Evolutionary conservation across 495 filamentous ascomycete genomes (phyloP).

Genomic region (Penicillium coffeae): DNA sequence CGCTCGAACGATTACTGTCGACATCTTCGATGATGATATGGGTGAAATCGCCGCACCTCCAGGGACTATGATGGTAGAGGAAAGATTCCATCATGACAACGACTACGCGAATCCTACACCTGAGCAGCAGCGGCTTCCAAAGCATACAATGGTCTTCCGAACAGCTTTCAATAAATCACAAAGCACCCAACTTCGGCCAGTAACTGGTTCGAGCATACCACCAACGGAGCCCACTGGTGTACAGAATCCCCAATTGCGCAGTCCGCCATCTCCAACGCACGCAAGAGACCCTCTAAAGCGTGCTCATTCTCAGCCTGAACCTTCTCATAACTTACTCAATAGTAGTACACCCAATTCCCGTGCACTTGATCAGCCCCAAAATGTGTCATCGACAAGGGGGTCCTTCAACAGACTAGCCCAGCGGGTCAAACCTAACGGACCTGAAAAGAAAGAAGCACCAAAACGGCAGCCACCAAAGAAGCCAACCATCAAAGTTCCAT

Average conservation of each 20-base stretch:
- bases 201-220: conserved; percentile 1
- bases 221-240: conserved; percentile 1
- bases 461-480: conserved; percentile 22
- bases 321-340: conserved; percentile 1
- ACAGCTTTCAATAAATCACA: conserved; percentile 44
- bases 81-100: conserved; percentile 44
- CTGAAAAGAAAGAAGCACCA: conserved; percentile 23
- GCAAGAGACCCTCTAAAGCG: not conserved
- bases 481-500: conserved; percentile 14
- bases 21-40: conserved; percentile 58
- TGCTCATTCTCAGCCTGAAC: conserved; percentile 1
- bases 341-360: not conserved
- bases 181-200: conserved; percentile 35
- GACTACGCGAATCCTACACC: conserved; percentile 18
- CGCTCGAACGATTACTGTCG: conserved; percentile 68
- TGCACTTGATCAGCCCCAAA: conserved; percentile 11
- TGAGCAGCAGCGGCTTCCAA: conserved; percentile 24
- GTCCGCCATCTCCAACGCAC: not conserved
- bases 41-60: conserved; percentile 60
- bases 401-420: conserved; percentile 35
- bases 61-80: conserved; percentile 62
- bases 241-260: not conserved
- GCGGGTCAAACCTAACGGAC: conserved; percentile 25
- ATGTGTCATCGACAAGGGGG: conserved; percentile 20
- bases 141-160: conserved; percentile 43